Evolutionary conservation across 805 yeast species (phyloP), one percentile per base, ranked within the genome.

Genomic region (Cyberlindnera maclurae): DNA sequence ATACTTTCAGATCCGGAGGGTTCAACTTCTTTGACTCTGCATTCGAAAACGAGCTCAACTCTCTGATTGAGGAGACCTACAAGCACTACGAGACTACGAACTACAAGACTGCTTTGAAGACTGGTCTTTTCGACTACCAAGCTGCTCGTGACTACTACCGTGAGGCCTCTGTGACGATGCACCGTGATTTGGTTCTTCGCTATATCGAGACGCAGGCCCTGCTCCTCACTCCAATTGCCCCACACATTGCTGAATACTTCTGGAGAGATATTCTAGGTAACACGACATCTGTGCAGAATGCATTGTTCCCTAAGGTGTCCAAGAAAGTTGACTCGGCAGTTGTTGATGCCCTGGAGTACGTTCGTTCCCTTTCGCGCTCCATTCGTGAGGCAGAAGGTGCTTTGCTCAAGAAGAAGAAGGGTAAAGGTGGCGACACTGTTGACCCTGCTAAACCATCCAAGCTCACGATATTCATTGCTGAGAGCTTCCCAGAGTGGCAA

Each of bases 131-230:
- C 53, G 98, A 93, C 62, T 83, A 80, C 75, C 97, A 89, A 68
- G 76, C 88, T 40, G 80, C 97, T 26, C 82, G 98, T 69, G 98
- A 93, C 65, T 89, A 82, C 68, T 93, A 93, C 70, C 81, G 98
- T 68, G 98, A 93, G 52, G 64, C 75, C 20, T 63, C 71, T 26
- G 61, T 64, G 17, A 67, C 67, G 27, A 86, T 93, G 95, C 95
- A 86, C 68, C 75, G 70, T 51, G 95, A 85, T 54, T 72, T 93
- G 47, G 81, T 87, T 30, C 56, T 77, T 48, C 78, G 81, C 52
- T 93, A 87, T 60, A 84, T 93, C 52, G 95, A 88, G 64, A 67
- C 77, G 26, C 98, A 93, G 69, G 81, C 81, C 15, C 71, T 93
- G 52, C 64, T 89, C 59, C 66, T 93, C 51, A 78, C 95, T 13